Evolutionary conservation across 306 rosid genomes (phyloP).

Genomic region (Acacia melanoxylon): DNA sequence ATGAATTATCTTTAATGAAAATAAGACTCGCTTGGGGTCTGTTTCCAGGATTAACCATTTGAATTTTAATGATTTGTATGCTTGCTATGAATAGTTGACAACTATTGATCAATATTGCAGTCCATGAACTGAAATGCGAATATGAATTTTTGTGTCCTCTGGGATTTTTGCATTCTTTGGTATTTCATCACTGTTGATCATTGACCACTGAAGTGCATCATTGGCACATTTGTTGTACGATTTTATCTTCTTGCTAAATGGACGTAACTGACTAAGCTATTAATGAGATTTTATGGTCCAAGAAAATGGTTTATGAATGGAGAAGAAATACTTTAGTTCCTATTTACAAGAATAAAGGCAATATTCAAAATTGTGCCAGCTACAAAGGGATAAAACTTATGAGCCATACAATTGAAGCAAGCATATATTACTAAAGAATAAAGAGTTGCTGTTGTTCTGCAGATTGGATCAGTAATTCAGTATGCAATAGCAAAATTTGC

Average conservation of each 20-base stretch:
- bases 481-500: conserved; percentile 97
- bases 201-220: not conserved
- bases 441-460: conserved; percentile 40
- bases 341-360: not conserved
- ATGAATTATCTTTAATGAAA: not conserved
- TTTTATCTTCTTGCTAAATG: not conserved
- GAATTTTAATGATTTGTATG: not conserved
- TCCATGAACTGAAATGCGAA: not conserved
- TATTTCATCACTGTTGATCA: not conserved
- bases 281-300: not conserved
- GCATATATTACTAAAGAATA: conserved; percentile 28
- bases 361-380: not conserved
- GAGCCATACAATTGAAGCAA: conserved; percentile 4
- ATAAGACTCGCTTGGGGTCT: not conserved
- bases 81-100: not conserved
- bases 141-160: not conserved
- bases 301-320: not conserved
- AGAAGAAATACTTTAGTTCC: not conserved
- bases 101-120: not conserved
- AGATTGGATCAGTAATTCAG: conserved; percentile 99
- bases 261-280: not conserved
- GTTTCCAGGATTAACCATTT: not conserved
- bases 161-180: conserved; percentile 1
- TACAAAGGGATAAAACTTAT: too few relatives aligned
- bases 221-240: not conserved